Conservation (phyloP, 192 early-diverging fungal species). For the Backusella sp. region DNA sequence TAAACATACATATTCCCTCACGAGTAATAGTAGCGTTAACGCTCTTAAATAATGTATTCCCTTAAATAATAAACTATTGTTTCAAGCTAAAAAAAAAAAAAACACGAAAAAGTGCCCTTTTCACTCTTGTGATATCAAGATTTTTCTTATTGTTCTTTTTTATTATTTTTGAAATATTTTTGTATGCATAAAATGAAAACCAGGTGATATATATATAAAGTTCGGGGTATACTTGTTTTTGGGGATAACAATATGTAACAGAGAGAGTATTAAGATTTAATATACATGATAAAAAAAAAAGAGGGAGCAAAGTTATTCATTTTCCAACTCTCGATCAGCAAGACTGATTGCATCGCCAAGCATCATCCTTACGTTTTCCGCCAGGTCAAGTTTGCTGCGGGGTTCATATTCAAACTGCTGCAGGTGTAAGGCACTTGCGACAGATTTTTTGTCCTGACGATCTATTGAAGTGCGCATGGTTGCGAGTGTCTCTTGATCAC, state of each 20-base stretch:
- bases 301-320: neutral
- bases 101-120: neutral
- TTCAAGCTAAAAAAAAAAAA: neutral
- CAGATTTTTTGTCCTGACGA: slow-evolving; percentile 3
- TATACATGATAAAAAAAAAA: neutral
- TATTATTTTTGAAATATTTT: neutral
- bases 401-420: neutral
- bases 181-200: neutral
- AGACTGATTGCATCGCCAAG: slow-evolving; percentile 13
- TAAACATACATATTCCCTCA: neutral
- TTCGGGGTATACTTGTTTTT: slow-evolving; percentile 5
- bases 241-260: neutral
- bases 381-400: neutral
- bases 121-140: neutral
- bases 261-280: neutral
- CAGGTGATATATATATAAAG: neutral
- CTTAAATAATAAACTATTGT: slow-evolving; percentile 10
- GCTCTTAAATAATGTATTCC: slow-evolving; percentile 1
- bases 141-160: slow-evolving; percentile 12
- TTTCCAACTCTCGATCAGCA: slow-evolving; percentile 13
- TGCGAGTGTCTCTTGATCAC: neutral
- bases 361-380: slow-evolving; percentile 9
- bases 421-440: neutral
- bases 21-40: neutral
- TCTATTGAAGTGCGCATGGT: neutral